Percentiles rank a stretch among this genome's conserved stretches.
These are phyloP conservation scores for Beta vulgaris DNA, from an alignment of 148 eudicot genomes.

Conservation along the genomic window DNA sequence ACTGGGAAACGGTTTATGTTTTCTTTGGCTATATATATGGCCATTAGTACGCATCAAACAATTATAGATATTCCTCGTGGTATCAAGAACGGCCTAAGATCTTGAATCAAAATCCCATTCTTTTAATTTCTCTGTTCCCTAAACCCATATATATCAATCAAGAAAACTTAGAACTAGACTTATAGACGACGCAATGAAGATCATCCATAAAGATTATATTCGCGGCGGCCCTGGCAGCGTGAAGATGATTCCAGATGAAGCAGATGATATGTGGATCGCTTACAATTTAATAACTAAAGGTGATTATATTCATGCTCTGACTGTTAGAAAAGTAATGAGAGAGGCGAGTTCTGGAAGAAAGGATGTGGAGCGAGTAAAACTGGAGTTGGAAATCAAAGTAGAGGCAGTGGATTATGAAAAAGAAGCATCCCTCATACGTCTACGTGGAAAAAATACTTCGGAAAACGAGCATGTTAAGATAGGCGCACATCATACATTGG, in stretches of 20 bases:
- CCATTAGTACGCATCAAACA: too few relatives aligned
- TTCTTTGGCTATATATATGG: too few relatives aligned
- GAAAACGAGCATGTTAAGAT: conserved; percentile 94
- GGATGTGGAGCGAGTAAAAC: conserved; percentile 85
- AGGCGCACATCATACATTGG: conserved; percentile 92
- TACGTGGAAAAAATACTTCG: conserved; percentile 80
- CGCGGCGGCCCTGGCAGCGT: conserved; percentile 76
- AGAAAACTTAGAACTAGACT: too few relatives aligned
- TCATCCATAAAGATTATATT: conserved; percentile 53
- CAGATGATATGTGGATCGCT: conserved; percentile 88
- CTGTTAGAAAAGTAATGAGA: conserved; percentile 86
- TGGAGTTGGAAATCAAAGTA: conserved; percentile 78
- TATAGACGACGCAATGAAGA: conserved; percentile 82
- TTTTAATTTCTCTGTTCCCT: too few relatives aligned
- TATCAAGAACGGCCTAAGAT: too few relatives aligned
- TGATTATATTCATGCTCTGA: conserved; percentile 63
- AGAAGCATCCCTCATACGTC: conserved; percentile 78
- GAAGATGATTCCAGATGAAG: conserved; percentile 90
- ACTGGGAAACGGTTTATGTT: too few relatives aligned
- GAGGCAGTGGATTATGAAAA: conserved; percentile 90
- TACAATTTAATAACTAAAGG: conserved; percentile 80
- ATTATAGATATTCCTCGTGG: too few relatives aligned
- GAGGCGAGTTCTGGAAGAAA: conserved; percentile 88
- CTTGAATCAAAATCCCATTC: too few relatives aligned
- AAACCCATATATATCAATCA: too few relatives aligned